These are phyloP conservation scores for Tephrocybe sp. DNA, from an alignment of 768 basidiomycete genomes.

Conservation along the genomic window DNA sequence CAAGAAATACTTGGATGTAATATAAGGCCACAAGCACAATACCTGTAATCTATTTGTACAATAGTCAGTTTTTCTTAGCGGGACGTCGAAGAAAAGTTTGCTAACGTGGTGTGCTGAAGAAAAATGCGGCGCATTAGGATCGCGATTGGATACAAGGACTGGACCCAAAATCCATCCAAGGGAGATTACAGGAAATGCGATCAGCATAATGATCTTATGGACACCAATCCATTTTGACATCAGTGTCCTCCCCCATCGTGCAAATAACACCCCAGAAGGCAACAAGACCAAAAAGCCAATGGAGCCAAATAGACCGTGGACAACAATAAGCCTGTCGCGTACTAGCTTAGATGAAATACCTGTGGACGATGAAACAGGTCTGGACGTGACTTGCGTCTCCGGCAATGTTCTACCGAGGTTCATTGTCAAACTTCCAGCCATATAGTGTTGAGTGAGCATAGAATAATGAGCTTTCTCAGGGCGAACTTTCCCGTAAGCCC, in stretches of 20 bases:
- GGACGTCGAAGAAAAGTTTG: neutral
- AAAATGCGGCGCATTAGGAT: slow-evolving; percentile 33
- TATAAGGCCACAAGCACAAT: slow-evolving; percentile 48
- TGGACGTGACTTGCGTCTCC: neutral
- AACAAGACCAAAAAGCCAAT: slow-evolving; percentile 56
- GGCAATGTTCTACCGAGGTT: slow-evolving; percentile 29
- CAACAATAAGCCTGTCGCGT: slow-evolving; percentile 37
- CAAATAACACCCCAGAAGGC: slow-evolving; percentile 50
- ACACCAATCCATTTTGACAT: slow-evolving; percentile 53
- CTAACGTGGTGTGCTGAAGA: slow-evolving; percentile 43
- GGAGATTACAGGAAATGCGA: slow-evolving; percentile 48
- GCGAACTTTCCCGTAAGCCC: slow-evolving; percentile 34
- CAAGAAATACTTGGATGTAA: slow-evolving; percentile 49
- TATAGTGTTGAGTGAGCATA: slow-evolving; percentile 27
- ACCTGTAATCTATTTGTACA: slow-evolving; percentile 43
- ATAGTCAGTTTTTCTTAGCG: neutral
- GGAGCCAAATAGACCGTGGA: slow-evolving; percentile 50
- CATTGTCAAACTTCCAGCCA: slow-evolving; percentile 32
- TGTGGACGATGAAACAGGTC: neutral
- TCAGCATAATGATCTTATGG: slow-evolving; percentile 46
- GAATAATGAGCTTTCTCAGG: slow-evolving; percentile 22
- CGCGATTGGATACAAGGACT: slow-evolving; percentile 39
- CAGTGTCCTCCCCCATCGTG: slow-evolving; percentile 51
- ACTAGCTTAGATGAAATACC: slow-evolving; percentile 8
- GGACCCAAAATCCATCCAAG: slow-evolving; percentile 49